A percentile compares a stretch with the other conserved stretches of the same genome.
These are phyloP conservation scores for Athelia sp. DNA, from an alignment of 1,284 basidiomycete species.

Conservation along the genomic window DNA sequence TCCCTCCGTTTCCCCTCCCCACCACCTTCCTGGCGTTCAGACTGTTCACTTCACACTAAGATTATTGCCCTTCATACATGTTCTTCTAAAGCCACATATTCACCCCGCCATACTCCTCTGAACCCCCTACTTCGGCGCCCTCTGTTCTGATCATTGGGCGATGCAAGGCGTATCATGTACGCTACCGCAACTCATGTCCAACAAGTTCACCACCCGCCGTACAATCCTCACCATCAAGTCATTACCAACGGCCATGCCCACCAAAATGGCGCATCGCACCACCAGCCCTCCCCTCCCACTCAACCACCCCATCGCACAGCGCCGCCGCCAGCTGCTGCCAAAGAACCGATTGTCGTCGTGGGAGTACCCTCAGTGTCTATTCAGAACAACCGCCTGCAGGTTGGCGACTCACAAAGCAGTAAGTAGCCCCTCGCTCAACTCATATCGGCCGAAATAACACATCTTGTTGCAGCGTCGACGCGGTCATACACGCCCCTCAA, in stretches of 20 bases:
- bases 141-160: slow-evolving; percentile 32
- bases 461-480: slow-evolving; percentile 24
- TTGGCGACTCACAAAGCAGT: slow-evolving; percentile 71
- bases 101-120: slow-evolving; percentile 5
- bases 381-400: slow-evolving; percentile 57
- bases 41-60: slow-evolving; percentile 5
- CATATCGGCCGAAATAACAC: not conserved
- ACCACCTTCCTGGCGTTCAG: not conserved
- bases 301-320: slow-evolving; percentile 13
- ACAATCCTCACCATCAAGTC: slow-evolving; percentile 25
- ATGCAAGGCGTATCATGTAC: slow-evolving; percentile 65
- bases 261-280: slow-evolving; percentile 8
- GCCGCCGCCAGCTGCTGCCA: slow-evolving; percentile 26
- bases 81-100: slow-evolving; percentile 16
- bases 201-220: slow-evolving; percentile 34
- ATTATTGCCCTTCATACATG: slow-evolving; percentile 18
- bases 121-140: slow-evolving; percentile 2
- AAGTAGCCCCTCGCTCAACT: slow-evolving; percentile 35
- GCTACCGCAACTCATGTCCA: slow-evolving; percentile 48
- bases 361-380: slow-evolving; percentile 72
- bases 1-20: not conserved
- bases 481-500: slow-evolving; percentile 63
- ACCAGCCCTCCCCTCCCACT: slow-evolving; percentile 16
- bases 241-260: slow-evolving; percentile 24
- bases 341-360: slow-evolving; percentile 57